Evolutionary conservation across 805 yeast genomes (phyloP).

Genomic region (Saccharomyces mikatae): DNA sequence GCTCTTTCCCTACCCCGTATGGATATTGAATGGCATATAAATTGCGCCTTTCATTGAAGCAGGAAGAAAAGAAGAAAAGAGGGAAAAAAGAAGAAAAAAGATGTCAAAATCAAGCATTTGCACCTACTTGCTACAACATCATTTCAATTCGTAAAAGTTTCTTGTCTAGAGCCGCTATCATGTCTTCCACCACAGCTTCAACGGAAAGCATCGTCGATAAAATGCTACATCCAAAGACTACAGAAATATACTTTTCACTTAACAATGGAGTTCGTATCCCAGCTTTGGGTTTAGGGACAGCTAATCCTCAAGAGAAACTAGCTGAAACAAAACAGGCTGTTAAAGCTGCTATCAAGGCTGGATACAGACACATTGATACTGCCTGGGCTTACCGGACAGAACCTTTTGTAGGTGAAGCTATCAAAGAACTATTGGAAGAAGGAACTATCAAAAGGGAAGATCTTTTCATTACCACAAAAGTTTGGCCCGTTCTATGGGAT

Average conservation of each 20-base stretch:
- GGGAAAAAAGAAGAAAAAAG: background rate
- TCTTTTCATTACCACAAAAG: slow-evolving; percentile 64
- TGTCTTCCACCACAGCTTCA: slow-evolving; percentile 9
- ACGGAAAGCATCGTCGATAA: background rate
- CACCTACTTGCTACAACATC: background rate
- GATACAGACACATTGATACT: slow-evolving; percentile 68
- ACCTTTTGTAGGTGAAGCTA: slow-evolving; percentile 54
- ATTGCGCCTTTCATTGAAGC: background rate
- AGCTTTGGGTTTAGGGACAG: slow-evolving; percentile 63
- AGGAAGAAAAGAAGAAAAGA: background rate
- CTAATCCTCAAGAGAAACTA: slow-evolving; percentile 42
- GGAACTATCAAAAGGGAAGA: slow-evolving; percentile 46
- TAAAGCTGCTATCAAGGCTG: slow-evolving; percentile 51
- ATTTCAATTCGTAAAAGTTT: background rate
- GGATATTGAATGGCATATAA: background rate
- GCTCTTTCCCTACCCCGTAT: background rate
- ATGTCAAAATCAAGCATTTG: background rate
- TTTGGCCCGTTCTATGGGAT: slow-evolving; percentile 51
- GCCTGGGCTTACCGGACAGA: slow-evolving; percentile 68
- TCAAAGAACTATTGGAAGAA: slow-evolving; percentile 40
- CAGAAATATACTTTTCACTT: slow-evolving; percentile 38
- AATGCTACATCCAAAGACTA: slow-evolving; percentile 28
- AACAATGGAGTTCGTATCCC: slow-evolving; percentile 57
- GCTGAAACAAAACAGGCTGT: slow-evolving; percentile 45
- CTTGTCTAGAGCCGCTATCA: background rate